phyloP scores from a whole-genome alignment of 108 stramenopile genomes.

The Epithemia pelagica region DNA sequence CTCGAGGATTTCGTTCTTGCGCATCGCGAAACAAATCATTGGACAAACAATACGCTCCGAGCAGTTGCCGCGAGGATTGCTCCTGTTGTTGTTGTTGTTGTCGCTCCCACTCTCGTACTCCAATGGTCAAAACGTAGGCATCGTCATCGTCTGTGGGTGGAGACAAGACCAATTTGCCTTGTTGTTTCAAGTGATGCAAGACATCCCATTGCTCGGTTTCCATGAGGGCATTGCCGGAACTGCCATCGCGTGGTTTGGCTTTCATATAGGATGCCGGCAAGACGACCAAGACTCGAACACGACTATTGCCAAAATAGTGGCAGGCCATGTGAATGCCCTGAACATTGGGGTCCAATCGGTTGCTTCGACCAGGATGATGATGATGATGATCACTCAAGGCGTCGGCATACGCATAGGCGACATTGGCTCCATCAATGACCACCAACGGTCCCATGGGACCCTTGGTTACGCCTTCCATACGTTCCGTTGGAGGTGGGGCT shows the following conservation, averaged over 20 bases:
- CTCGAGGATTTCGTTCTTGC: slow-evolving; percentile 36
- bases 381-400: slow-evolving; percentile 22
- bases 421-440: slow-evolving; percentile 81
- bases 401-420: slow-evolving; percentile 73
- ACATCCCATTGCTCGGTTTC: slow-evolving; percentile 47
- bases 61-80: slow-evolving; percentile 8
- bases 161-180: slow-evolving; percentile 53
- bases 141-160: slow-evolving; percentile 83
- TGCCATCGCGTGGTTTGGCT: slow-evolving; percentile 29
- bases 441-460: slow-evolving; percentile 38
- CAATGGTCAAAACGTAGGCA: slow-evolving; percentile 70
- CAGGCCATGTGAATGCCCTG: slow-evolving; percentile 54
- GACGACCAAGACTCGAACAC: slow-evolving; percentile 63
- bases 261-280: slow-evolving; percentile 67
- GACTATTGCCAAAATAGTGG: slow-evolving; percentile 42
- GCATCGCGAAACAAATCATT: slow-evolving; percentile 86
- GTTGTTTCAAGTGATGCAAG: slow-evolving; percentile 35
- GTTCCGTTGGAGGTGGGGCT: slow-evolving; percentile 21
- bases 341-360: slow-evolving; percentile 42
- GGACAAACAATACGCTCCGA: slow-evolving; percentile 62
- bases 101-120: slow-evolving; percentile 49
- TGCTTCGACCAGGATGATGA: neutral
- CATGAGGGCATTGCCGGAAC: slow-evolving; percentile 36
- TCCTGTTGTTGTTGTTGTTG: neutral
- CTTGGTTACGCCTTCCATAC: slow-evolving; percentile 46